These are phyloP conservation scores for Amanita polypyramis DNA, from an alignment of 768 basidiomycete genomes.

Conservation along the genomic window DNA sequence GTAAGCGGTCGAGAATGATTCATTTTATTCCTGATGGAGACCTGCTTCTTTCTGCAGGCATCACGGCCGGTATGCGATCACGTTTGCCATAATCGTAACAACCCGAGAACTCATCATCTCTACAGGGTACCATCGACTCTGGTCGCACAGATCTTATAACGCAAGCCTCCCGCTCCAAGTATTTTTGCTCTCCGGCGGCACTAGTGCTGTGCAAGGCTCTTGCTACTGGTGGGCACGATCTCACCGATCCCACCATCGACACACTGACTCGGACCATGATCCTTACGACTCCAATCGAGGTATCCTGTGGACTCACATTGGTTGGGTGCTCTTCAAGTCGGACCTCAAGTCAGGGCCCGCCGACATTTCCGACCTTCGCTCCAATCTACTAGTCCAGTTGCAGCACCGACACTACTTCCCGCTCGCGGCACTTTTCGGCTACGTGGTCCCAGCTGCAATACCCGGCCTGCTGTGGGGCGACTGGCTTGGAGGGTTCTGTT, in stretches of 20 bases:
- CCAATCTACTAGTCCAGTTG: conserved; percentile 63
- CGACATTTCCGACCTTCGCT: conserved; percentile 63
- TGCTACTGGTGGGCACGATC: conserved; percentile 83
- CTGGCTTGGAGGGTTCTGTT: conserved; percentile 70
- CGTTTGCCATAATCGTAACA: not conserved
- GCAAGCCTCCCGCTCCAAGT: conserved; percentile 63
- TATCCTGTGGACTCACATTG: conserved; percentile 69
- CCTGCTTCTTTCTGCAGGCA: conserved; percentile 22
- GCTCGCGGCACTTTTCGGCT: conserved; percentile 58
- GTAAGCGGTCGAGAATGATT: conserved; percentile 23
- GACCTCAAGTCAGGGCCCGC: conserved; percentile 58
- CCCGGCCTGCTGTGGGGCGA: conserved; percentile 68
- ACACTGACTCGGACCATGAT: conserved; percentile 81
- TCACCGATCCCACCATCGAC: conserved; percentile 75
- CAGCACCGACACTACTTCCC: conserved; percentile 68
- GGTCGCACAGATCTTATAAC: conserved; percentile 80
- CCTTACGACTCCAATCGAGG: conserved; percentile 78
- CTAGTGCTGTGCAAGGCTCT: conserved; percentile 79
- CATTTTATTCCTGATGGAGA: not conserved
- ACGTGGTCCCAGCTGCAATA: conserved; percentile 54
- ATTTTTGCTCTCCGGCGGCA: conserved; percentile 62
- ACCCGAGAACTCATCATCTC: conserved; percentile 5
- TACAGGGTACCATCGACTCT: conserved; percentile 71
- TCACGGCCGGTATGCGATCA: conserved; percentile 33
- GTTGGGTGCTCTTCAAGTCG: conserved; percentile 80